Evolutionary conservation across 768 basidiomycete species (phyloP).

Genomic region (Leucogyrophana mollusca): DNA sequence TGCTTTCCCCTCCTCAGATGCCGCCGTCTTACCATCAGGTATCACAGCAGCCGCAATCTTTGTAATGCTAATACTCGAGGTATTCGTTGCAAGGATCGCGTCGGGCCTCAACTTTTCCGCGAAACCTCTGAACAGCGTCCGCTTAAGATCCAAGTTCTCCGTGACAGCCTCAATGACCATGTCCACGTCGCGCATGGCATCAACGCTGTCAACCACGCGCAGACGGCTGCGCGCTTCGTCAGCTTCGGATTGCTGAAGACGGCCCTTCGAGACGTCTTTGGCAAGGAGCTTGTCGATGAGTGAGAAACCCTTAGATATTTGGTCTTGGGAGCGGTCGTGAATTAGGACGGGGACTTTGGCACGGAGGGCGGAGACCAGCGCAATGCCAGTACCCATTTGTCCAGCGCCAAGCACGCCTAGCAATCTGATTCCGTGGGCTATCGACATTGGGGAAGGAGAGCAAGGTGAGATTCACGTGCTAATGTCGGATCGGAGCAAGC

Average conservation of each 20-base stretch:
- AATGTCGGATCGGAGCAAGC: too few species aligned
- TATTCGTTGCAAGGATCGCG: conserved; percentile 88
- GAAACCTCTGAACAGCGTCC: conserved; percentile 70
- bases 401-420: conserved; percentile 82
- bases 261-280: conserved; percentile 88
- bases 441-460: conserved; percentile 37
- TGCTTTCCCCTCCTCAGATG: conserved; percentile 61
- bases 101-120: conserved; percentile 64
- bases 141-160: conserved; percentile 78
- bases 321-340: conserved; percentile 75
- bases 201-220: conserved; percentile 55
- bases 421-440: conserved; percentile 71
- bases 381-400: conserved; percentile 93
- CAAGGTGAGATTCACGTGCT: conserved; percentile 5
- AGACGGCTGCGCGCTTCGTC: conserved; percentile 73
- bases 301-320: conserved; percentile 69
- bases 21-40: conserved; percentile 51
- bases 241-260: conserved; percentile 64
- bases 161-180: conserved; percentile 95
- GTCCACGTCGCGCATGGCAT: conserved; percentile 74
- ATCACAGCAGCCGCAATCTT: conserved; percentile 86
- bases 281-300: conserved; percentile 80
- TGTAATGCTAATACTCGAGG: conserved; percentile 91
- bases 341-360: conserved; percentile 85
- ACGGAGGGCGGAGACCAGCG: conserved; percentile 79